Base-by-base conservation (phyloP, 1,139 yeast genomes). In the Candida mesenterica region DNA sequence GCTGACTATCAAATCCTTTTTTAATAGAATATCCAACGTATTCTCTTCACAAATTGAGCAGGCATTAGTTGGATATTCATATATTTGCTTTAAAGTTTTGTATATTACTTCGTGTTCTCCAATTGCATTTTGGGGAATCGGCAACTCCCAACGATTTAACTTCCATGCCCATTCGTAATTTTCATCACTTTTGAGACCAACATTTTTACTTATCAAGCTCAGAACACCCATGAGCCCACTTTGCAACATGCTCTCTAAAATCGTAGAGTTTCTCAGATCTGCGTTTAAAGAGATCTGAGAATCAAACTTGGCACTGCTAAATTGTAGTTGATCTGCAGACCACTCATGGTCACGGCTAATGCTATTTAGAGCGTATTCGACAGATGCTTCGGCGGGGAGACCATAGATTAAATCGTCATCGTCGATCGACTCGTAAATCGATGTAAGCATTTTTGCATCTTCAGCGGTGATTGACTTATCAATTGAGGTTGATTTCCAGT, bases 391-490 rank as follows among this genome's bases (percentile, higher is more conserved):
- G 12, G 74, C 68, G 0, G 88, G 88, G 6, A 84, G 57, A 0
- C 94, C 94, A 45, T 69, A 68, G 2, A 72, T 49, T 28, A 84
- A 57, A 50, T 87, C 95, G 2, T 68, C 65, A 44, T 84, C 88
- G 35, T 74, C 77, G 4, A 81, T 61, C 0, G 65, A 50, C 13
- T 65, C 64, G 48, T 80, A 84, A 2, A 82, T 63, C 1, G 40
- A 33, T 5, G 61, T 43, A 17, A 78, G 46, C 3, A 53, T 37
- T 0, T 40, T 33, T 8, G 55, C 41, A 18, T 53, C 52, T 3
- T 20, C 28, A 5, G 14, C 5, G 9, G 32, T n/a, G 4, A 38
- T 30, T 6, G 14, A 13, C 17, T 31, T 18, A 15, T 30, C 37
- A 4, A 12, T 6, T 2, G 22, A 24, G 6, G 42, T 42, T 33